Evolutionary conservation across 805 yeast genomes (phyloP), one percentile per base, ranked within the genome.

Genomic region (Wickerhamomyces queroliae): DNA sequence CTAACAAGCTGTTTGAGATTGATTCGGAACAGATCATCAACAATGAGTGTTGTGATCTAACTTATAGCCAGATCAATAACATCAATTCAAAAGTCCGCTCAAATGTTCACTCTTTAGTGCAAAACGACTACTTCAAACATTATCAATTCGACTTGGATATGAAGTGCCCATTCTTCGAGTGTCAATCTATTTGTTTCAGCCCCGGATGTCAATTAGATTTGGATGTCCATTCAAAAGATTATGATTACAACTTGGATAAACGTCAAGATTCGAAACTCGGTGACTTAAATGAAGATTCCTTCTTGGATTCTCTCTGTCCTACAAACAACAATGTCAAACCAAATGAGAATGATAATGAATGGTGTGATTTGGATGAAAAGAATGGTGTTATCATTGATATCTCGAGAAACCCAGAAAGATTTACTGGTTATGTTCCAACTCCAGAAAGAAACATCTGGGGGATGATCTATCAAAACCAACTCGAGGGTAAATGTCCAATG

Each of bases 381-480:
- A 74, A 79, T 44, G 80, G 89, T 39, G 96, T 88, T 2, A 82
- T 83, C 52, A 95, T 93, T 22, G 88, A 90, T 53, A 71, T 93
- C 41, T 69, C 82, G 17, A 86, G 84, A 39, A 95, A 95, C 56
- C 96, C 96, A 1, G 99, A 93, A 62, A 71, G 98, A 53, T 93
- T 86, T 65, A 95, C 99, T 0, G 99, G 99, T 0, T 93, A 93
- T 56, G 84, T 89, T 24, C 99, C 99, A 23, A 78, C 81, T 37
- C 96, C 93, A 54, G 87, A 96, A 18, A 78, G 82, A 49, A 88
- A 83, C 56, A 87, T 93, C 35, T 93, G 99, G 99, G 70, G 78
- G 30, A 87, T 95, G 48, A 89, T 93, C 22, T 93, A 93, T 61
- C 80, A 78, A 32, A 96, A 93, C 52, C 69, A 50, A 62, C 69